Evolutionary conservation across 2,329 filamentous ascomycete species (phyloP), one percentile per base, ranked within the genome.

Genomic region (Monosporascus ibericus): DNA sequence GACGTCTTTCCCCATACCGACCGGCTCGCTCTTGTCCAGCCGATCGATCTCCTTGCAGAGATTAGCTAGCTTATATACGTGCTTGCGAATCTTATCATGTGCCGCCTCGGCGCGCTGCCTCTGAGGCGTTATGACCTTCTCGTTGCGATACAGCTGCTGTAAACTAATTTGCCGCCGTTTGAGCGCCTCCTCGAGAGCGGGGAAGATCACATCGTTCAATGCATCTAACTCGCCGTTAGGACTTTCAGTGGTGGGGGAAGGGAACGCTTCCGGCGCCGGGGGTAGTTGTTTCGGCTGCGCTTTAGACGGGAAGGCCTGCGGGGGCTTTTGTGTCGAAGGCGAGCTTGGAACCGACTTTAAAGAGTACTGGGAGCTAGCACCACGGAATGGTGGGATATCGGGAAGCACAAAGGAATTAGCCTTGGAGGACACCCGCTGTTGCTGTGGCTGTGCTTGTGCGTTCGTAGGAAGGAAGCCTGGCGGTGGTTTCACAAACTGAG

Each of bases 1-100:
- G 2, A 96, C 91, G 25, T 92, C 92, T 44, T 90, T 86, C 0
- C 91, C 92, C 92, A 97, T 96, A 1, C 91, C 90, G 11, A 97
- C 90, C 6, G 91, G 90, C 60, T 90, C 88, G 44, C 85, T 82
- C 67, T 87, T 87, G 70, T 99, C 94, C 70, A 86, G 88, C 57
- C 87, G 81, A 69, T 99, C 92, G 63, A 99, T 90, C 68, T 96
- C 91, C 65, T 86, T 87, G 70, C 95, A 95, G 24, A 92, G 78
- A 54, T 88, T 84, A 2, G 86, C 87, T 30, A 95, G 79, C 67
- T 95, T 95, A 58, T 86, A 86, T 14, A 96, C 90, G 27, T 95
- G 76, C 64, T 85, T 84, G 58, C 87, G 81, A 42, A 97, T 79
- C 68, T 88, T 87, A 54, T 96, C 91, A 64, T 97, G 92, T 1